Evolutionary conservation across 495 filamentous ascomycete genomes (phyloP).

Genomic region (Aspergillus mulundensis): DNA sequence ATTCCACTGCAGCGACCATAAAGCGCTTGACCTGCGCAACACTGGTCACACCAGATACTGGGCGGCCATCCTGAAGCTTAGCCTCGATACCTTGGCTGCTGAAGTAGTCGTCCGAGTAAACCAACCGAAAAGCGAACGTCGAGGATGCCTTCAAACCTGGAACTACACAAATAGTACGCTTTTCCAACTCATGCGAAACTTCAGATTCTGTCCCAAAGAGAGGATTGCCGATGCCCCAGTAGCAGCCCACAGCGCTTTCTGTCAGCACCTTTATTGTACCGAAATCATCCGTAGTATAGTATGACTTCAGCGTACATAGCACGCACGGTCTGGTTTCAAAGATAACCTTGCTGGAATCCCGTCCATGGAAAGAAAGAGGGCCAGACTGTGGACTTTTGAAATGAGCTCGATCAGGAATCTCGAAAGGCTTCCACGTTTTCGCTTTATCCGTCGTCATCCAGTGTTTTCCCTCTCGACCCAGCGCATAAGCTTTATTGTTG

Average conservation of each 20-base stretch:
- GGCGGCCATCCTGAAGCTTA: slow-evolving; percentile 64
- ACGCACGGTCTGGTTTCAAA: slow-evolving; percentile 69
- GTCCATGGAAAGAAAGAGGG: slow-evolving; percentile 71
- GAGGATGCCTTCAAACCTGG: slow-evolving; percentile 57
- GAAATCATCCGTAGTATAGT: slow-evolving; percentile 86
- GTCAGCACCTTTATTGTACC: slow-evolving; percentile 57
- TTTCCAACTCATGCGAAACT: slow-evolving; percentile 49
- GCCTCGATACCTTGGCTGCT: slow-evolving; percentile 59
- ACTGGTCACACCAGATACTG: slow-evolving; percentile 70
- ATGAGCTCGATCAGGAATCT: slow-evolving; percentile 45
- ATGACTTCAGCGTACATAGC: slow-evolving; percentile 45
- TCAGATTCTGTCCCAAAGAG: slow-evolving; percentile 63
- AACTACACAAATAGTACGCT: slow-evolving; percentile 76
- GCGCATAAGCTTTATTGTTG: slow-evolving; percentile 68
- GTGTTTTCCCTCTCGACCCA: slow-evolving; percentile 62
- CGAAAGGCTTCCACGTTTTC: slow-evolving; percentile 71
- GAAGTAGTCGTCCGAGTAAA: slow-evolving; percentile 80
- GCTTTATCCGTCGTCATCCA: slow-evolving; percentile 79
- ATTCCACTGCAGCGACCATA: slow-evolving; percentile 75
- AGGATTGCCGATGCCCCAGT: slow-evolving; percentile 74
- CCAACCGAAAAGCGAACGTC: slow-evolving; percentile 63
- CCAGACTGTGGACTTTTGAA: slow-evolving; percentile 31
- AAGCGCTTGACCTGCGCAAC: slow-evolving; percentile 78
- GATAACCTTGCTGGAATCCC: slow-evolving; percentile 75
- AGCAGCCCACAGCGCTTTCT: slow-evolving; percentile 63